These are phyloP conservation scores for Digitaria exilis DNA, from an alignment of 202 grass and related monocot species.

Conservation along the genomic window DNA sequence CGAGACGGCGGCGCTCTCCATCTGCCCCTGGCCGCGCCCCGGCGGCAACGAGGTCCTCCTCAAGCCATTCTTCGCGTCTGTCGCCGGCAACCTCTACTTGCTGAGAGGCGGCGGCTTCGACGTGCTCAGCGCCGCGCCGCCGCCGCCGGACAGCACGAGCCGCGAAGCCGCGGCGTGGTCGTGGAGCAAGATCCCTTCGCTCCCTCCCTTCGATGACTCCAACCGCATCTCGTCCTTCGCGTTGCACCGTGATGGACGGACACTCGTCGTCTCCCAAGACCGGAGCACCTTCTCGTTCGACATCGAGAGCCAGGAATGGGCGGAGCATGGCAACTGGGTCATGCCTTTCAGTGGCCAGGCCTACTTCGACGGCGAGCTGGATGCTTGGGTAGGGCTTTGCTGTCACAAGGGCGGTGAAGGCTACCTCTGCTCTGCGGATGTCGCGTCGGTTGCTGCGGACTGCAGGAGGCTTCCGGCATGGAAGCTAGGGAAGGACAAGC, in stretches of 20 bases:
- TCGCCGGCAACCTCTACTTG: neutral
- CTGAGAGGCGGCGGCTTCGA: neutral
- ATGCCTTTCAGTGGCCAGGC: neutral
- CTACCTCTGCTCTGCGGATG: neutral
- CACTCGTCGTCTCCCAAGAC: neutral
- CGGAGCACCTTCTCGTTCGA: neutral
- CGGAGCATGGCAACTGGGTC: neutral
- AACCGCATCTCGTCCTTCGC: neutral
- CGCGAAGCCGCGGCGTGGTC: neutral
- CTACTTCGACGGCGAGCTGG: neutral
- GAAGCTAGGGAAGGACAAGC: conserved; percentile 21
- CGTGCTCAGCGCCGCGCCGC: neutral
- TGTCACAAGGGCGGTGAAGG: neutral
- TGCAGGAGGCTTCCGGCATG: neutral
- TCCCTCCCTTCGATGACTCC: neutral
- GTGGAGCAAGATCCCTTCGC: neutral
- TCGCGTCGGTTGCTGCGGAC: neutral
- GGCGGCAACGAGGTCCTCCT: neutral
- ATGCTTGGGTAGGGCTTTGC: conserved; percentile 28
- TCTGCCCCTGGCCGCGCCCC: neutral
- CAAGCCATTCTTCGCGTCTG: neutral
- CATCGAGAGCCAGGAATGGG: neutral
- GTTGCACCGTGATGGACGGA: neutral
- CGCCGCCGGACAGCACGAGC: neutral
- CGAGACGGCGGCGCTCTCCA: neutral